Evolutionary conservation across 2,329 filamentous ascomycete species (phyloP).

Genomic region (Penicillium sclerotiorum): DNA sequence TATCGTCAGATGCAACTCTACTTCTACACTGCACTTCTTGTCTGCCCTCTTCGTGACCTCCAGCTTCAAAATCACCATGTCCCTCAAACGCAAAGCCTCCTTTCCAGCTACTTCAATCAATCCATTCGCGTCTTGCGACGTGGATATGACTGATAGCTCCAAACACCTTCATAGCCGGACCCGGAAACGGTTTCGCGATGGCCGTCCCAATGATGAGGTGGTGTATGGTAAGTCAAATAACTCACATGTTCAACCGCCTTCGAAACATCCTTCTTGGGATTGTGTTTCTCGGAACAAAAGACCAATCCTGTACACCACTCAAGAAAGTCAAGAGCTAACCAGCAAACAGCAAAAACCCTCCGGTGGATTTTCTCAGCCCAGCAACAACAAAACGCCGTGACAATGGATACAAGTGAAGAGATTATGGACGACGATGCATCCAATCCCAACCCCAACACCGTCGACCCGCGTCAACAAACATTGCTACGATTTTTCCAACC

Average conservation of each 20-base stretch:
- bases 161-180: constrained; percentile 59
- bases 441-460: constrained; percentile 27
- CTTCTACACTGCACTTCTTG: constrained; percentile 9
- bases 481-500: constrained; percentile 44
- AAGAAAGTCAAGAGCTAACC: constrained; percentile 19
- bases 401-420: constrained; percentile 26
- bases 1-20: constrained; percentile 12
- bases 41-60: neutral
- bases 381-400: constrained; percentile 23
- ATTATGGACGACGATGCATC: constrained; percentile 27
- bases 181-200: constrained; percentile 60
- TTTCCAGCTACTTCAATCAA: constrained; percentile 48
- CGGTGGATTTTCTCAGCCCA: constrained; percentile 46
- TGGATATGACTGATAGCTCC: constrained; percentile 34
- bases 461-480: constrained; percentile 45
- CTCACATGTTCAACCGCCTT: neutral
- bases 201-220: constrained; percentile 58
- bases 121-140: constrained; percentile 23
- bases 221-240: constrained; percentile 54
- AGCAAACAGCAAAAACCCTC: constrained; percentile 42
- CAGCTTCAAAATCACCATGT: constrained; percentile 43
- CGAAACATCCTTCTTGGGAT: neutral
- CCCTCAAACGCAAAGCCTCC: constrained; percentile 62
- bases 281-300: no score
- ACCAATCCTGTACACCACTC: no score